Evolutionary conservation across 164 flowering plant species (phyloP), one percentile per base, ranked within the genome.

Genomic region (Malania oleifera): DNA sequence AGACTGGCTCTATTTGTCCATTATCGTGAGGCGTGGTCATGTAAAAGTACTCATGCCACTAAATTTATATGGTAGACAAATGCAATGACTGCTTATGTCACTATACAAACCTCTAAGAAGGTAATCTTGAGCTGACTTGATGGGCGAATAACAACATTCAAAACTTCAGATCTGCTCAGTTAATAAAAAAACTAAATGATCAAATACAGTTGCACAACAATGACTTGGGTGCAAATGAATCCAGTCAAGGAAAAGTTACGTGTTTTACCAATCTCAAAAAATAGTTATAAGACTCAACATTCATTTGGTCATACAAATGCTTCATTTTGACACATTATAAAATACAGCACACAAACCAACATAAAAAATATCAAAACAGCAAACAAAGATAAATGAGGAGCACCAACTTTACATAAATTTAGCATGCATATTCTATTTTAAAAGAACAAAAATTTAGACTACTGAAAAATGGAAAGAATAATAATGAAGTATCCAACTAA

Each of bases 101-200:
- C 12, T 20, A 14, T 27, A 73, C 83, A 41, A 61, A 89, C 97
- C 97, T 88, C 99, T 68, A 91, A 73, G 82, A 95, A 95, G 26
- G 97, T 95, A 67, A 95, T 88, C 80, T 95, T 93, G 34, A 95
- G 96, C 64, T 74, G 80, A 77, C 85, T 95, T 53, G 96, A 54
- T 24, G 99, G 82, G 62, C 95, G 91, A 69, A 73, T 71, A 34
- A 91, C 70, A 59, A 95, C 97, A 68, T 90, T 90, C 29, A 95
- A 13, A 50, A 84, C 87, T 72, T 95, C 99, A 34, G 81, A 83
- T 66, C 99, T 88, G 82, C 7, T 46, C 56, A 58, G 19, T 35
- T 60, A 39, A 29, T 25, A 57, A 52, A n/a, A 37, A 37, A 18
- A 19, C 11, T 10, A 27, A 39, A 53, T 44, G n/a, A 43, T 47